Base-by-base conservation (phyloP, 352 stramenopile species). In the Phytophthora palmivora region DNA sequence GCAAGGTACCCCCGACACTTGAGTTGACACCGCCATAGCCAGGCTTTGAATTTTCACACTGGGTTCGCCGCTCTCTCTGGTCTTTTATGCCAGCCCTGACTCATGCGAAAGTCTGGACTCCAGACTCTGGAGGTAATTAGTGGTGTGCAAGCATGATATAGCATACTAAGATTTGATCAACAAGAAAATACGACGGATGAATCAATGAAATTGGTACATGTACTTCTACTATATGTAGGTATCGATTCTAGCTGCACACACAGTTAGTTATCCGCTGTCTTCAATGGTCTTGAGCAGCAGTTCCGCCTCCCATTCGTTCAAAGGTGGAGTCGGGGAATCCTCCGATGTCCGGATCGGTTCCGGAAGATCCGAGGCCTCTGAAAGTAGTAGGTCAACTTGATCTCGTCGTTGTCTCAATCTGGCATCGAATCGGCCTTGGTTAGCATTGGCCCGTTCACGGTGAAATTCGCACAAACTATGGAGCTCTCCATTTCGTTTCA, bases 391-490 rank as follows among this genome's bases (percentile, higher is more conserved):
- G 1, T 50, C 38, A 18, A 7, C 22, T 45, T 68, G 41, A 15
- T 63, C 49, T 12, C 57, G 63, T 18, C 58, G 49, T 26, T 72
- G 57, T 18, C 57, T 24, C 32, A 49, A 44, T 37, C 53, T 70
- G 32, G 46, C 50, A 45, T 89, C 69, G n/a, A 82, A 73, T 15
- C 71, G 65, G 15, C 75, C 74, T 73, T 89, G 79, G 67, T 86
- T 85, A 18, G 53, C 50, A 38, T 88, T 89, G 22, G 79, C 76
- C 36, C 79, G 72, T 18, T 67, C 56, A 22, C 79, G 75, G 56
- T 89, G 80, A 38, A 73, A 52, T n/a, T 83, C 54, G 54, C 78
- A 87, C 41, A 86, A 58, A 15, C 77, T 78, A 52, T 87, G 77
- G 18, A 78, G 64, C 15, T 82, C 46, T 33, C 63, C 63, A 19